phyloP scores from a whole-genome alignment of 371 early-diverging fungal species.

The Dichotomocladium elegans region DNA sequence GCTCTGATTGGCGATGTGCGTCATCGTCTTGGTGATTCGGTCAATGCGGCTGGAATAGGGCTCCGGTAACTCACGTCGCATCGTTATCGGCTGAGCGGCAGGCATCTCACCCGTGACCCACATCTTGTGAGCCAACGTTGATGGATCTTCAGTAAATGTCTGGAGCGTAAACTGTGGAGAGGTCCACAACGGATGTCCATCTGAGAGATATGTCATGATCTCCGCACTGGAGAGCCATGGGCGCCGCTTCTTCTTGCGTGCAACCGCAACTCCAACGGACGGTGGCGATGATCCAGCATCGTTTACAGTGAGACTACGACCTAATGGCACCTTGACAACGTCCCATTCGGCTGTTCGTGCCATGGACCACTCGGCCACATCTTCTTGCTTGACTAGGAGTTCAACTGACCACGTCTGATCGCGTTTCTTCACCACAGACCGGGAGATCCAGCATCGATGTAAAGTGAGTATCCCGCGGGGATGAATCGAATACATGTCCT shows the following conservation, averaged over 20 bases:
- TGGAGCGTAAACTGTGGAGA: constrained; percentile 52
- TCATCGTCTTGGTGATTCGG: constrained; percentile 34
- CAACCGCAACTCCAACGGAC: too few relatives aligned
- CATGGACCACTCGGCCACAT: constrained; percentile 60
- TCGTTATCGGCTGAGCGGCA: constrained; percentile 29
- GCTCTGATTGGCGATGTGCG: constrained; percentile 21
- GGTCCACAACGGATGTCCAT: constrained; percentile 50
- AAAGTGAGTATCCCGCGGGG: constrained; percentile 55
- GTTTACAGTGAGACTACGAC: neutral
- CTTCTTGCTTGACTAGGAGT: constrained; percentile 50
- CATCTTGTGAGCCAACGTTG: constrained; percentile 10
- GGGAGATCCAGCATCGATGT: constrained; percentile 59
- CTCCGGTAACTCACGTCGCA: constrained; percentile 47
- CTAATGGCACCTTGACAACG: constrained; percentile 22
- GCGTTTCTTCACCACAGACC: constrained; percentile 42
- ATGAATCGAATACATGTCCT: constrained; percentile 59
- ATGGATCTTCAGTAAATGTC: constrained; percentile 23
- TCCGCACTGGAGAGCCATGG: constrained; percentile 55
- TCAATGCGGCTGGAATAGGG: constrained; percentile 44
- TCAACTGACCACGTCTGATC: constrained; percentile 50
- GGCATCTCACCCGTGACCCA: constrained; percentile 37
- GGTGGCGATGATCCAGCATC: neutral
- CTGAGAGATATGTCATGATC: constrained; percentile 47
- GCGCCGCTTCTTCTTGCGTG: neutral
- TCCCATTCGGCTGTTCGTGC: constrained; percentile 51